Base-by-base conservation (phyloP, 192 early-diverging fungal genomes). In the Phycomyces blakesleeanus region DNA sequence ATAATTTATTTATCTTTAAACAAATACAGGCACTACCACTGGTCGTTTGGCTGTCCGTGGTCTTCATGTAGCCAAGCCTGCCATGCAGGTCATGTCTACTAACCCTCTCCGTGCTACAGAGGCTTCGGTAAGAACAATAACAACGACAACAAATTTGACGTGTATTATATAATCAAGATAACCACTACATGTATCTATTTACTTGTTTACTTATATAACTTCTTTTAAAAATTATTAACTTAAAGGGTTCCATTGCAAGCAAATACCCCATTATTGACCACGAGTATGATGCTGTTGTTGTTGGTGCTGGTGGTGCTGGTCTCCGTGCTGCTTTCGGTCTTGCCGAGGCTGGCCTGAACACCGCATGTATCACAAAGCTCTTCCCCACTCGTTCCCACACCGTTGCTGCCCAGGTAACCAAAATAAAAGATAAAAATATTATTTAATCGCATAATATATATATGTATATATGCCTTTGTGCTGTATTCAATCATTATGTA, bases 381-480 rank as follows among this genome's bases (percentile, higher is more conserved):
- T 99, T 99, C 87, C 95, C 95, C 22, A 97, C 95, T 40, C 90
- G 96, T 71, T 96, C 93, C 24, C 96, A 98, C 83, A 98, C 95
- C 26, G 96, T 98, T 47, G 96, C 96, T 51, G 96, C 96, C 56
- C 96, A 98, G 77, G 83, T 85, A 73, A 57, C 27, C 26, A 49
- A 20, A 34, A 51, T 22, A 51, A 50, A 37, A 20, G 12, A 61
- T 26, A 60, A 29, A 51, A 25, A 27, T 37, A 15, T 51, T n/a
- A n/a, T n/a, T n/a, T n/a, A n/a, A n/a, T n/a, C n/a, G n/a, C n/a
- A n/a, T n/a, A n/a, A n/a, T n/a, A n/a, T n/a, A n/a, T n/a, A n/a
- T n/a, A n/a, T n/a, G n/a, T n/a, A n/a, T n/a, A n/a, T n/a, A n/a
- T n/a, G n/a, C n/a, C n/a, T n/a, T n/a, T n/a, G n/a, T n/a, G n/a